Evolutionary conservation across 768 basidiomycete genomes (phyloP).

Genomic region (Hydnomerulius pinastri): DNA sequence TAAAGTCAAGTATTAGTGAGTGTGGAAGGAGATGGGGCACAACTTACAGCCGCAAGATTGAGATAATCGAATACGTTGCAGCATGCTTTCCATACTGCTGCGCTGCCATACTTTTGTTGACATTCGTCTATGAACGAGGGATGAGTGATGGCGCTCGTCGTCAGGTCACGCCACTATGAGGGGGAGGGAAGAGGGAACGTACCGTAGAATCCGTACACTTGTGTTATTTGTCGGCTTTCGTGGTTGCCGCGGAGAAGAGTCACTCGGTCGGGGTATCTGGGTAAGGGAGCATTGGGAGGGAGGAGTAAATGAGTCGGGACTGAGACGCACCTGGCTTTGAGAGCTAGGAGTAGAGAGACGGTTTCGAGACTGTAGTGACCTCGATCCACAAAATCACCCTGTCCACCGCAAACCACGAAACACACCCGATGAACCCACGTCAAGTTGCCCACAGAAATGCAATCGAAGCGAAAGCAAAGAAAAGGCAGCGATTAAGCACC

Average conservation of each 20-base stretch:
- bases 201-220: conserved; percentile 99
- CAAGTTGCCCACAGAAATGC: background rate
- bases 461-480: conserved; percentile 8
- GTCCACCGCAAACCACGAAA: background rate
- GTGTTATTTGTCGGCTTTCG: conserved; percentile 96
- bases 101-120: conserved; percentile 95
- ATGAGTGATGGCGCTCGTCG: background rate
- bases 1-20: background rate
- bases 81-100: conserved; percentile 96
- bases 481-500: conserved; percentile 26
- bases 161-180: background rate
- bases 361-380: conserved; percentile 97
- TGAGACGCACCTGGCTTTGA: conserved; percentile 77
- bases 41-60: conserved; percentile 86
- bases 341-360: conserved; percentile 80
- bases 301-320: background rate
- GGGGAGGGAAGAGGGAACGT: background rate
- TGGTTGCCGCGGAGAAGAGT: conserved; percentile 94
- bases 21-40: background rate
- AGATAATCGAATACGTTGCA: conserved; percentile 96
- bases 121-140: conserved; percentile 74
- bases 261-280: conserved; percentile 89
- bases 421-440: background rate
- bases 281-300: conserved; percentile 9
- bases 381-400: conserved; percentile 98